Percentiles rank a stretch among this genome's conserved stretches.
These are phyloP conservation scores for Tricholoma furcatifolium DNA, from an alignment of 768 basidiomycete genomes.

Conservation along the genomic window DNA sequence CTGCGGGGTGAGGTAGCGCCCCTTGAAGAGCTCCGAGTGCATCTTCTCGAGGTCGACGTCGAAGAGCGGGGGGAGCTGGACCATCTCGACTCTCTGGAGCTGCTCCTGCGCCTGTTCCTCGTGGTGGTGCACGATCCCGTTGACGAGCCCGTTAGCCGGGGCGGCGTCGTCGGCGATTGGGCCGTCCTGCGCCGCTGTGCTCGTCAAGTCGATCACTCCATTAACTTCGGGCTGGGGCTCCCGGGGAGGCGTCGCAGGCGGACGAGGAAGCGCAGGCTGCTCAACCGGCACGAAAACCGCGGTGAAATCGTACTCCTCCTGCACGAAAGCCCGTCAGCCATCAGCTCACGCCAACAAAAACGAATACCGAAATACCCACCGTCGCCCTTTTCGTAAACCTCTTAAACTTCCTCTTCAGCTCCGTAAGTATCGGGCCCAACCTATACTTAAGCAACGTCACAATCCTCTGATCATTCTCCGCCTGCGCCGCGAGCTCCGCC, in stretches of 20 bases:
- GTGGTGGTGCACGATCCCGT: conserved; percentile 33
- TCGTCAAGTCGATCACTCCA: conserved; percentile 43
- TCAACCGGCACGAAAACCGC: conserved; percentile 18
- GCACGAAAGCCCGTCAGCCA: conserved; percentile 10
- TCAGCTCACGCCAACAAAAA: conserved; percentile 2
- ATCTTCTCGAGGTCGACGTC: conserved; percentile 93
- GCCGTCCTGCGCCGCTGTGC: conserved; percentile 23
- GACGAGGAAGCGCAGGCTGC: conserved; percentile 6
- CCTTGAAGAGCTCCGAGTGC: conserved; percentile 80
- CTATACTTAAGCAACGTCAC: conserved; percentile 84
- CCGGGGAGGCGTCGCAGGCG: conserved; percentile 33
- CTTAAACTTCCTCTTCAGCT: conserved; percentile 91
- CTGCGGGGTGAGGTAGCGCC: conserved; percentile 82
- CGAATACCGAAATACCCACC: conserved; percentile 43
- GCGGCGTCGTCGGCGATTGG: conserved; percentile 21
- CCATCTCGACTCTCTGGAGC: conserved; percentile 34
- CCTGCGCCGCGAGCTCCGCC: conserved; percentile 79
- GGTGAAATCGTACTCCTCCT: conserved; percentile 79
- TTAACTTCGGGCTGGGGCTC: conserved; percentile 38
- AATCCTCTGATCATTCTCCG: conserved; percentile 75
- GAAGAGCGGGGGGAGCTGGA: conserved; percentile 53
- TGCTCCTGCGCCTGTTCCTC: conserved; percentile 25
- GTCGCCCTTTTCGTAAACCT: conserved; percentile 79
- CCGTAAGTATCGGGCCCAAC: conserved; percentile 85
- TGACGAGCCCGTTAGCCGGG: conserved; percentile 33